A percentile compares a stretch with the other conserved stretches of the same genome.
phyloP scores from a whole-genome alignment of 495 filamentous ascomycete species.

The Hypoxylon intermedium region DNA sequence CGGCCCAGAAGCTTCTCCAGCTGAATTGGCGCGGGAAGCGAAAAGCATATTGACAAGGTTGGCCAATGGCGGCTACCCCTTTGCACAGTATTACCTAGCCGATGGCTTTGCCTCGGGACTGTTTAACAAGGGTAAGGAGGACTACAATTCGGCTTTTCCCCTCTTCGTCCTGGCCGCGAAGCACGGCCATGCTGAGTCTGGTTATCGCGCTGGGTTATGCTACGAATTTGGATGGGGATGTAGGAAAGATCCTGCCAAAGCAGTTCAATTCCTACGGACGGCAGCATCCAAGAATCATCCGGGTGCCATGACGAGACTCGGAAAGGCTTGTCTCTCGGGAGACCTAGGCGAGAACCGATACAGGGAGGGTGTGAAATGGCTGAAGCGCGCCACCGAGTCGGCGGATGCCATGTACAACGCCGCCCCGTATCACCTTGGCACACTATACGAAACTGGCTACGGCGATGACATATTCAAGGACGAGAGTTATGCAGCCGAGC shows the following conservation, averaged over 20 bases:
- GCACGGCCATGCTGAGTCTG: conserved; percentile 96
- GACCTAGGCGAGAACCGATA: conserved; percentile 89
- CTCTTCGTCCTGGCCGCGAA: conserved; percentile 94
- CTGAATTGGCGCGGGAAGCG: conserved; percentile 83
- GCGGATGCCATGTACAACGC: conserved; percentile 91
- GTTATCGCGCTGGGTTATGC: conserved; percentile 90
- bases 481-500: conserved; percentile 85
- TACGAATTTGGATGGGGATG: conserved; percentile 99
- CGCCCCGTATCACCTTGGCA: conserved; percentile 88
- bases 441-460: conserved; percentile 86
- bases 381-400: conserved; percentile 88
- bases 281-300: conserved; percentile 93
- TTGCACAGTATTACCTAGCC: conserved; percentile 95
- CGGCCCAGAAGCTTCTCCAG: conserved; percentile 57
- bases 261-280: conserved; percentile 89
- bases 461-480: conserved; percentile 94
- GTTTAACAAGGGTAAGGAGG: conserved; percentile 90
- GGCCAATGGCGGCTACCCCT: conserved; percentile 85
- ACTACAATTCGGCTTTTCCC: conserved; percentile 87
- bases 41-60: conserved; percentile 86
- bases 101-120: conserved; percentile 94
- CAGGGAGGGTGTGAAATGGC: conserved; percentile 93
- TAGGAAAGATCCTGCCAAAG: conserved; percentile 84
- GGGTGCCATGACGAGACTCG: conserved; percentile 90
- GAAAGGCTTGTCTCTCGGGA: conserved; percentile 84